Conservation (phyloP, 345 rosid genomes). For the Nephelium lappaceum region DNA sequence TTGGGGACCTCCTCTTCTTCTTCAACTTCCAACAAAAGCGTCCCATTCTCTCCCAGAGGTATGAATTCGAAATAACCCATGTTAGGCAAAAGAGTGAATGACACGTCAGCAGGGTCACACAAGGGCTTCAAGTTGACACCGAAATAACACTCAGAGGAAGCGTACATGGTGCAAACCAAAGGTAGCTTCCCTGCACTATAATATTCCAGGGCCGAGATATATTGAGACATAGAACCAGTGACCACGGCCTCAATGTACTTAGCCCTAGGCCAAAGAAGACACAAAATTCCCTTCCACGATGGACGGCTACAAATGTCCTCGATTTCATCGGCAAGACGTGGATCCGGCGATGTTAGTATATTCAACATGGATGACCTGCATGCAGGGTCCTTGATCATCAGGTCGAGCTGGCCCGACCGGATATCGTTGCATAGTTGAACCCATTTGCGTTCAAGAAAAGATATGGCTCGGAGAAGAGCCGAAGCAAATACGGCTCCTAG, state of each 20-base stretch:
- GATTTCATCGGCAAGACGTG: slow-evolving; percentile 52
- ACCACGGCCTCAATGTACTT: slow-evolving; percentile 73
- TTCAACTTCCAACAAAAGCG: slow-evolving; percentile 33
- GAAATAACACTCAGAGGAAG: slow-evolving; percentile 72
- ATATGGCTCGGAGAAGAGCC: slow-evolving; percentile 57
- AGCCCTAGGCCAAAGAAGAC: slow-evolving; percentile 64
- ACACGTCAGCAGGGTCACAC: slow-evolving; percentile 55
- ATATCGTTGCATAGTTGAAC: slow-evolving; percentile 53
- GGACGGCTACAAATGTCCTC: slow-evolving; percentile 47
- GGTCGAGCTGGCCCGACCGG: slow-evolving; percentile 44
- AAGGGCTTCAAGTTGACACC: slow-evolving; percentile 71
- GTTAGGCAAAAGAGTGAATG: slow-evolving; percentile 64
- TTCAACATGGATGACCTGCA: slow-evolving; percentile 46
- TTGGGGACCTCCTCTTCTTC: slow-evolving; percentile 49
- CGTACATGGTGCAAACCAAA: slow-evolving; percentile 66
- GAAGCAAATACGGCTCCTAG: slow-evolving; percentile 73
- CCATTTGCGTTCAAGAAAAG: slow-evolving; percentile 67
- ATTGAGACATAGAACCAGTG: slow-evolving; percentile 76
- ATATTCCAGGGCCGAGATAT: slow-evolving; percentile 58
- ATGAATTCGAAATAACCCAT: slow-evolving; percentile 70
- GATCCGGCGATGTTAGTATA: slow-evolving; percentile 41
- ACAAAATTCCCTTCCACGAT: slow-evolving; percentile 68
- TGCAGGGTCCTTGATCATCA: slow-evolving; percentile 45
- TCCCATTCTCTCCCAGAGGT: slow-evolving; percentile 55
- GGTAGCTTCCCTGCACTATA: slow-evolving; percentile 62